A percentile compares a stretch with the other conserved stretches of the same genome.
These are phyloP conservation scores for Aspergillus japonicus DNA, from an alignment of 2,329 filamentous ascomycete genomes.

Conservation along the genomic window DNA sequence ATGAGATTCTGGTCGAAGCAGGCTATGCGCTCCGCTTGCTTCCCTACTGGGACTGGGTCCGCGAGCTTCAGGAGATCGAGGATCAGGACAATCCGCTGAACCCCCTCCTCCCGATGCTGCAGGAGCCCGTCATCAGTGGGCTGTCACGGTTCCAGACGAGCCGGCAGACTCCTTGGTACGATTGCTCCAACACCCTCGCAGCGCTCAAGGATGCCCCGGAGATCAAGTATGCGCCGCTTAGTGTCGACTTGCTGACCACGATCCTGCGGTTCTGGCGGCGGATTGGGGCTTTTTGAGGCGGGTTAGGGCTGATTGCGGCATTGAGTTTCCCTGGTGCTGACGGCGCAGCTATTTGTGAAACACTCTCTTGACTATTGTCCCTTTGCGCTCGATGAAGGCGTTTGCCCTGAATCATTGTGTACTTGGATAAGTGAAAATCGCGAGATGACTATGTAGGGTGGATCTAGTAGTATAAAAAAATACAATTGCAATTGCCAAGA, in stretches of 20 bases:
- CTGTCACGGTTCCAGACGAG: constrained; percentile 23
- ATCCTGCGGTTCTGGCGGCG: background rate
- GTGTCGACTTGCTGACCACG: background rate
- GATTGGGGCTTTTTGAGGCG: background rate
- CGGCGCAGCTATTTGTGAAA: no score
- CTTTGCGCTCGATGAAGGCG: no score
- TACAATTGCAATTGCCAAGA: no score
- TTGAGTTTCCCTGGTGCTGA: no score
- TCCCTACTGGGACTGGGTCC: constrained; percentile 6
- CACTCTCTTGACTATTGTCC: no score
- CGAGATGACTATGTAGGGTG: no score
- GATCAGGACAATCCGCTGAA: constrained; percentile 7
- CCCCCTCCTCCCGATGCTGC: constrained; percentile 41
- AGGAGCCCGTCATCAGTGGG: constrained; percentile 31
- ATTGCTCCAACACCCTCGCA: constrained; percentile 6
- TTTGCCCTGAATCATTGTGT: no score
- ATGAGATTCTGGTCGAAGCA: constrained; percentile 3
- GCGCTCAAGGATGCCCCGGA: constrained; percentile 8
- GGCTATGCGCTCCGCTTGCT: constrained; percentile 1
- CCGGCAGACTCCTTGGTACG: constrained; percentile 12
- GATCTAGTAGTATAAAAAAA: no score
- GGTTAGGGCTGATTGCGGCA: no score
- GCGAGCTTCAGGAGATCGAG: background rate
- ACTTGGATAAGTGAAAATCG: no score
- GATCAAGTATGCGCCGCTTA: background rate